Base-by-base conservation (phyloP, 2,329 filamentous ascomycete genomes). In the Fusarium sambucinum region DNA sequence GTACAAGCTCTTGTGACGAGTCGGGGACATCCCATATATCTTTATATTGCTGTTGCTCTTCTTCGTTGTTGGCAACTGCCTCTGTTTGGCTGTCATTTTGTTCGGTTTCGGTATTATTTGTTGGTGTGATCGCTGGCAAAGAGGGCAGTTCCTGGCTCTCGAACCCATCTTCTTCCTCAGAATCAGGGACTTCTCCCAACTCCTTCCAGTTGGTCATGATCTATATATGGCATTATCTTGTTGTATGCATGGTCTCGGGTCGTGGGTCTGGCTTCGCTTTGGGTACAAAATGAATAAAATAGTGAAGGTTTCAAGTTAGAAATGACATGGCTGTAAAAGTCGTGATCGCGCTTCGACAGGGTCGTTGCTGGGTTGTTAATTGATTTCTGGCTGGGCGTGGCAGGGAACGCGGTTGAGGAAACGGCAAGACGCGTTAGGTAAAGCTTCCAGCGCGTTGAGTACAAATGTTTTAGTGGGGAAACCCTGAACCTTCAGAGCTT, bases 141-240 rank as follows among this genome's bases (percentile, higher is more conserved):
- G 57, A 51, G 17, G 61, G 63, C 41, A 67, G 41, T 42, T 76
- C 70, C 59, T 80, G 75, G 60, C 75, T 79, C 59, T 83, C 81
- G 63, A 80, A 81, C 55, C 73, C 80, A 67, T 77, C 78, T 47
- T 84, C 83, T 59, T 84, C 83, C 71, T 85, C 83, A 64, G 83
- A 85, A 74, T 85, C 83, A 59, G 83, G 83, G 68, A 85, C 79
- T 73, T 83, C 82, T 72, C 83, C 83, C 75, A 82, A 74, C 70
- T 83, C 81, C 79, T 80, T 84, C 83, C 83, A 85, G 68, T 80
- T 80, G 58, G 75, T 77, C 83, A 85, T 85, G 69, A 48, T 76
- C 55, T 55, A 55, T 55, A 38, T 52, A 57, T 64, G 51, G 72
- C 74, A 78, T 79, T 66, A 67, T 78, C 56, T 68, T 65, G 58